Percentiles rank a stretch among this genome's conserved stretches.
Conservation (phyloP, 2,329 filamentous ascomycete genomes). For the Stachybotrys elegans region DNA sequence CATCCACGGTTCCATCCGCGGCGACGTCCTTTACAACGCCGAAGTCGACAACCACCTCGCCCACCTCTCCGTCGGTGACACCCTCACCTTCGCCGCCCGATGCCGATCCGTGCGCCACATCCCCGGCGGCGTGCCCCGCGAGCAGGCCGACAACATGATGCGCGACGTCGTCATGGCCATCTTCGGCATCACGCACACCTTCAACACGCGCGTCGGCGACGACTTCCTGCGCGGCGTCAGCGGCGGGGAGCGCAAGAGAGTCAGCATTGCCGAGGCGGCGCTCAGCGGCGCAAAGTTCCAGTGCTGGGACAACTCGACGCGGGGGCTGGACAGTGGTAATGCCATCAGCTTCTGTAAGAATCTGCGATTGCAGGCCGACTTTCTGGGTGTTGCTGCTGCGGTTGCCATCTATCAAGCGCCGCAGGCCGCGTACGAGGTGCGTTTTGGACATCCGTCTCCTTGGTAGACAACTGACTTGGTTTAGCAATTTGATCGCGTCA, state of each 20-base stretch:
- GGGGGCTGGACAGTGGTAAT: slow-evolving; percentile 22
- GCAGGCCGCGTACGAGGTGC: slow-evolving; percentile 48
- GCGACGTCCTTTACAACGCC: slow-evolving; percentile 59
- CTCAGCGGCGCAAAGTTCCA: slow-evolving; percentile 19
- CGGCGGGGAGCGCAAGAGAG: slow-evolving; percentile 73
- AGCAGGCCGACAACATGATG: slow-evolving; percentile 16
- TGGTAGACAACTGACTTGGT: slow-evolving; percentile 34
- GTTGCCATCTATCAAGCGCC: slow-evolving; percentile 56
- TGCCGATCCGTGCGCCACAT: slow-evolving; percentile 57
- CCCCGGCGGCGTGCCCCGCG: slow-evolving; percentile 10
- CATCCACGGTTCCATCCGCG: slow-evolving; percentile 41
- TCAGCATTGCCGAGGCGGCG: slow-evolving; percentile 67
- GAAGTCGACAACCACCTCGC: slow-evolving; percentile 62
- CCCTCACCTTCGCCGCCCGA: slow-evolving; percentile 57
- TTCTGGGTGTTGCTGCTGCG: slow-evolving; percentile 17
- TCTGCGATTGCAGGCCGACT: slow-evolving; percentile 19
- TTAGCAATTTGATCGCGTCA: slow-evolving; percentile 60
- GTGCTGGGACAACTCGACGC: slow-evolving; percentile 26
- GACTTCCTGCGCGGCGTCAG: slow-evolving; percentile 66
- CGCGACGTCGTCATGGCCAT: slow-evolving; percentile 63
- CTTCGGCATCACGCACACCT: slow-evolving; percentile 71
- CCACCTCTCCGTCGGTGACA: slow-evolving; percentile 61
- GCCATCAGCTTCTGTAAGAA: slow-evolving; percentile 21
- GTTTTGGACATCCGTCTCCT: neutral
- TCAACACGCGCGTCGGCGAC: slow-evolving; percentile 67